phyloP scores from a whole-genome alignment of 768 basidiomycete genomes.

The Calvatia gigantea region DNA sequence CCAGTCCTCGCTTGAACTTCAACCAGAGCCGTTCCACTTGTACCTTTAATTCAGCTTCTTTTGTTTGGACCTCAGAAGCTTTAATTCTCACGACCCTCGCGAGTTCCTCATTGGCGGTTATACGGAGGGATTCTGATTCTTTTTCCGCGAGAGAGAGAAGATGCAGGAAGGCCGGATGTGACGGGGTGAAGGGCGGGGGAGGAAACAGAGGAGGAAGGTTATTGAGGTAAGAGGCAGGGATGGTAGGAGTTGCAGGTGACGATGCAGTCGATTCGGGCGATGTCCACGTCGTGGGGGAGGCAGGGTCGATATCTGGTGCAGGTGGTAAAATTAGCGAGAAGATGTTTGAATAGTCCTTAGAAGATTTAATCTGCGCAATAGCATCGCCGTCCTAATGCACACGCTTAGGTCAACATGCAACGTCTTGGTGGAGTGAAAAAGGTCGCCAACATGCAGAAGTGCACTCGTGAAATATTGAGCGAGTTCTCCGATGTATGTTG shows the following conservation, averaged over 20 bases:
- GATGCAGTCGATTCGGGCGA: slow-evolving; percentile 22
- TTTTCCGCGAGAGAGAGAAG: slow-evolving; percentile 54
- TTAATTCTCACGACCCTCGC: slow-evolving; percentile 48
- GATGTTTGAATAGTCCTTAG: slow-evolving; percentile 31
- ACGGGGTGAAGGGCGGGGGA: slow-evolving; percentile 74
- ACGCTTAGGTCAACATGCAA: slow-evolving; percentile 17
- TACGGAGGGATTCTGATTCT: slow-evolving; percentile 52
- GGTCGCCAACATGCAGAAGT: slow-evolving; percentile 12
- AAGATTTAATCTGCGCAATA: slow-evolving; percentile 34
- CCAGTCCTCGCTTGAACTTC: slow-evolving; percentile 47
- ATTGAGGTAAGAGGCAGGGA: slow-evolving; percentile 39
- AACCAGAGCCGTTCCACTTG: slow-evolving; percentile 66
- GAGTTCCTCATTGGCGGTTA: slow-evolving; percentile 57
- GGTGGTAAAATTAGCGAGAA: slow-evolving; percentile 47
- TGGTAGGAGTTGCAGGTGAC: slow-evolving; percentile 25
- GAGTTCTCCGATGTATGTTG: slow-evolving; percentile 13
- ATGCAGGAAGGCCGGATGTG: slow-evolving; percentile 67
- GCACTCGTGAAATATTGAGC: slow-evolving; percentile 3
- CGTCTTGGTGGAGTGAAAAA: background rate
- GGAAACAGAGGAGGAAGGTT: slow-evolving; percentile 60
- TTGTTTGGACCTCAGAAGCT: slow-evolving; percentile 50
- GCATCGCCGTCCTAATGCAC: slow-evolving; percentile 34
- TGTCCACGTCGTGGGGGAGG: slow-evolving; percentile 22
- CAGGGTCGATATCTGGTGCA: slow-evolving; percentile 22
- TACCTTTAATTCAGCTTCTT: slow-evolving; percentile 49